Evolutionary conservation across 257 asterid genomes (phyloP).

Genomic region (Solanum verrucosum): DNA sequence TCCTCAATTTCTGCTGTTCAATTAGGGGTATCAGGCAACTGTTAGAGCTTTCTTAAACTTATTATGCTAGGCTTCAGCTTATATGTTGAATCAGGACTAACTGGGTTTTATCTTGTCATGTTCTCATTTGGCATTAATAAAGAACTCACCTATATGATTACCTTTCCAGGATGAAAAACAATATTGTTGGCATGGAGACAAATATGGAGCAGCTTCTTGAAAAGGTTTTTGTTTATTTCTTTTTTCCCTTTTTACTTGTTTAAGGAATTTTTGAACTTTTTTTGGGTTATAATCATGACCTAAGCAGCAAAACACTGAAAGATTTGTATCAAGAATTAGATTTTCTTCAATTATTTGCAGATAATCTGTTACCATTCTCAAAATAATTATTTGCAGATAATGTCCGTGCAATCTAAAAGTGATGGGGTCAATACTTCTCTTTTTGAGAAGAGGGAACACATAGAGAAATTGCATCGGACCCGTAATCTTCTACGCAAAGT

Average conservation of each 20-base stretch:
- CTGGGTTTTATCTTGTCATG: not conserved
- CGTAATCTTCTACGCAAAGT: conserved; percentile 92
- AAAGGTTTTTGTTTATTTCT: conserved; percentile 56
- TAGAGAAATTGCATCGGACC: conserved; percentile 94
- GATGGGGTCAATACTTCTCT: conserved; percentile 98
- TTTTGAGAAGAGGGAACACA: conserved; percentile 89
- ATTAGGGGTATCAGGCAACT: not conserved
- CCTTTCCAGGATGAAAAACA: conserved; percentile 80
- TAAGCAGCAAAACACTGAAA: not conserved
- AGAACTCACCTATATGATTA: not conserved
- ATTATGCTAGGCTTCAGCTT: not conserved
- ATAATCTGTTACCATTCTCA: conserved; percentile 19
- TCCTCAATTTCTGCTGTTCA: not conserved
- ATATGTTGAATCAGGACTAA: not conserved
- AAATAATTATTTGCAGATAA: conserved; percentile 50
- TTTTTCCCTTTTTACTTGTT: not conserved
- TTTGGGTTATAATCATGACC: not conserved
- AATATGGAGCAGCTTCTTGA: conserved; percentile 98
- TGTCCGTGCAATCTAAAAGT: conserved; percentile 90
- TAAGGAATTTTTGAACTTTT: not conserved
- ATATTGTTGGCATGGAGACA: conserved; percentile 94
- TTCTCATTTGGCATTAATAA: not conserved
- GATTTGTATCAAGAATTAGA: not conserved
- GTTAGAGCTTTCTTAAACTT: not conserved
- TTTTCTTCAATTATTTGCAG: conserved; percentile 30